phyloP scores from a whole-genome alignment of 2,329 filamentous ascomycete species.

The Colletotrichum sp. region DNA sequence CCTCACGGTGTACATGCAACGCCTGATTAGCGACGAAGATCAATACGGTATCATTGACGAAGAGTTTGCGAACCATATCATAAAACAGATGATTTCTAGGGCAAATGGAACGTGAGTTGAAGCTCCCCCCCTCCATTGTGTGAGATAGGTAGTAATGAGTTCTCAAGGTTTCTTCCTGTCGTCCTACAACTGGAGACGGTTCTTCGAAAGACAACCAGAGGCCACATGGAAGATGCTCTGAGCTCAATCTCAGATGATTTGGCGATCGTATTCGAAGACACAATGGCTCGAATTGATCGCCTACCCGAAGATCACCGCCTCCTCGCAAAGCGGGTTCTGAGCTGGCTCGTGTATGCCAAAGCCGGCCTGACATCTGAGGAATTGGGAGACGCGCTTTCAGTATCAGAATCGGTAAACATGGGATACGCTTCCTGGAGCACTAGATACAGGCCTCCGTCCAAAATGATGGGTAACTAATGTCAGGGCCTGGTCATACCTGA shows the following conservation, averaged over 20 bases:
- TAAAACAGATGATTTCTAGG: background rate
- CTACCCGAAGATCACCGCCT: background rate
- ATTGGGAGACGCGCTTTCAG: background rate
- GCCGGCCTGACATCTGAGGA: background rate
- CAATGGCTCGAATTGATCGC: background rate
- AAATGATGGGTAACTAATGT: background rate
- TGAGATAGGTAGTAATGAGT: background rate
- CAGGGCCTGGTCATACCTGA: background rate
- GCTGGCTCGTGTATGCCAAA: background rate
- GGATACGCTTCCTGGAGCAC: background rate
- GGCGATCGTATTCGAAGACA: background rate
- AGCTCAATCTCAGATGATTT: background rate
- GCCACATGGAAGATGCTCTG: background rate
- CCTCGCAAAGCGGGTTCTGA: background rate
- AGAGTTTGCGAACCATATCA: background rate
- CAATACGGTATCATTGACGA: background rate
- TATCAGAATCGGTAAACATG: background rate
- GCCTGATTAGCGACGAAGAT: background rate
- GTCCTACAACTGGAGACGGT: background rate
- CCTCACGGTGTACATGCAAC: background rate
- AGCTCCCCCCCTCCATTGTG: accelerated
- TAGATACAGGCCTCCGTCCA: background rate
- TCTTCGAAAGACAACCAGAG: background rate
- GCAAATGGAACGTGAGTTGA: background rate
- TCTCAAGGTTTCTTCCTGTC: background rate